phyloP scores from a whole-genome alignment of 129 eudicot genomes.

The Ambrosia artemisiifolia region DNA sequence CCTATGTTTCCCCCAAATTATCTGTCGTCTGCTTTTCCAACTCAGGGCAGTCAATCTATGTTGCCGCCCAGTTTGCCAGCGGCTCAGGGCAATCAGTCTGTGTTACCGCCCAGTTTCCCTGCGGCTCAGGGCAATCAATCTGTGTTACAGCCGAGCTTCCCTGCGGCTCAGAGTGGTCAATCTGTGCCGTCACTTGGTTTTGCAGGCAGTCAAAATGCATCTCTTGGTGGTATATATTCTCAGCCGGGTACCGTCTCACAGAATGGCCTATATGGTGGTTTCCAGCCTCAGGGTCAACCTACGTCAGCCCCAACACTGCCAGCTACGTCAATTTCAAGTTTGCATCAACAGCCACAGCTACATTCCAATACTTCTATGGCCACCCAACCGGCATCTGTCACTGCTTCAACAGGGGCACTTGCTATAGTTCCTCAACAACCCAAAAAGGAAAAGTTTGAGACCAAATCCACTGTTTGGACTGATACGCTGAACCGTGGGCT shows the following conservation, averaged over 20 bases:
- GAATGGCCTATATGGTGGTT: slow-evolving; percentile 41
- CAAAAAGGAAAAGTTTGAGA: no score
- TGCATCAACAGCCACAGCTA: no score
- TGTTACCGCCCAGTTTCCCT: no score
- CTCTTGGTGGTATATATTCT: slow-evolving; percentile 25
- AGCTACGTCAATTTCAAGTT: slow-evolving; percentile 24
- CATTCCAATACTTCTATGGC: slow-evolving; percentile 15
- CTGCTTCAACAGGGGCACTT: slow-evolving; percentile 35
- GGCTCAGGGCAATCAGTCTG: no score
- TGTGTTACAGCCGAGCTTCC: neutral
- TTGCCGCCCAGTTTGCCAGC: no score
- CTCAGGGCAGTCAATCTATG: neutral
- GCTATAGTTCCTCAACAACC: no score
- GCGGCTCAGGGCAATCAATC: no score
- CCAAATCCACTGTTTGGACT: no score
- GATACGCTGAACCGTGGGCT: no score
- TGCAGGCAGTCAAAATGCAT: no score
- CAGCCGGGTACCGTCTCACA: slow-evolving; percentile 27
- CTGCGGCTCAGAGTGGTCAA: slow-evolving; percentile 4
- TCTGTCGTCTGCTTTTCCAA: neutral
- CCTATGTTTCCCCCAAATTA: neutral
- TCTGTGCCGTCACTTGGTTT: no score
- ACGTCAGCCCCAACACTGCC: slow-evolving; percentile 23
- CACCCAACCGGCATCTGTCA: slow-evolving; percentile 21
- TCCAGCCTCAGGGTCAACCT: slow-evolving; percentile 39